A percentile compares a stretch with the other conserved stretches of the same genome.
These are phyloP conservation scores for Eruca vesicaria DNA, from an alignment of 441 rosid genomes.

Conservation along the genomic window DNA sequence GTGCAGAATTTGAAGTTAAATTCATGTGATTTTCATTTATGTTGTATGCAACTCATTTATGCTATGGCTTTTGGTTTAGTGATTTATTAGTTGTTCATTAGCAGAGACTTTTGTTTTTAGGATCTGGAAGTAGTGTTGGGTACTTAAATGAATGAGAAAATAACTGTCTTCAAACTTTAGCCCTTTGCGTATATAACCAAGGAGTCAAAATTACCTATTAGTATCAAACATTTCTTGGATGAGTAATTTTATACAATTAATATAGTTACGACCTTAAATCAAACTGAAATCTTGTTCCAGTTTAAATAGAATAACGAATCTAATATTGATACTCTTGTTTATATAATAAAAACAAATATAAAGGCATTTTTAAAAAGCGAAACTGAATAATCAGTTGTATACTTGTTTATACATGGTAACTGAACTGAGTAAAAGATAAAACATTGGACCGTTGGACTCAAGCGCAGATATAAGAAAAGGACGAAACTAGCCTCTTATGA, in stretches of 20 bases:
- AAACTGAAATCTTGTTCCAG: background rate
- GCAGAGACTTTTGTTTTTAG: background rate
- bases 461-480: background rate
- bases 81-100: background rate
- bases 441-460: constrained; percentile 14
- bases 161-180: background rate
- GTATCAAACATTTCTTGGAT: background rate
- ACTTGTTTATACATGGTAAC: constrained; percentile 4
- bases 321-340: background rate
- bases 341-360: background rate
- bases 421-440: background rate
- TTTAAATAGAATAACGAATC: background rate
- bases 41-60: background rate
- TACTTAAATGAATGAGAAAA: background rate
- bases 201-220: background rate
- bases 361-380: background rate
- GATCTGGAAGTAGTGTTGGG: too few relatives aligned
- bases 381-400: constrained; percentile 17
- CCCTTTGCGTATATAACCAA: background rate
- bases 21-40: background rate
- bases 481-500: background rate
- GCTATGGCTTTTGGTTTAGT: background rate
- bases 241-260: background rate
- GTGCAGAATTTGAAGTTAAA: background rate
- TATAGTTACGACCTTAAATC: background rate